These are phyloP conservation scores for Crepidotus variabilis DNA, from an alignment of 768 basidiomycete genomes.

Conservation along the genomic window DNA sequence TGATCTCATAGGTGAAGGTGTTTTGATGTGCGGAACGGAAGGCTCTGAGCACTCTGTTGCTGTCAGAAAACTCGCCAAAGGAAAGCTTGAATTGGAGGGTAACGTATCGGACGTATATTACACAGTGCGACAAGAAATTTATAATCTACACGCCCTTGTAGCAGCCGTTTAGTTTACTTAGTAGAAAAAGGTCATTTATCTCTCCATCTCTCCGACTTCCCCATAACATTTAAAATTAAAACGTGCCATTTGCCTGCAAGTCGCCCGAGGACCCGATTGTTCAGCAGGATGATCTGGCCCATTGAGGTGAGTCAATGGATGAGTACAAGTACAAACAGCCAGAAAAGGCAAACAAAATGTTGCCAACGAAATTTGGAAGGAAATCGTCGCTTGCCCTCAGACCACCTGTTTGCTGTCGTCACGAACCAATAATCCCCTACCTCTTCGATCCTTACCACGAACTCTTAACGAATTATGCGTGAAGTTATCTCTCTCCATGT, in stretches of 20 bases:
- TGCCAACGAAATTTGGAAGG: conserved; percentile 21
- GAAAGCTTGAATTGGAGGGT: conserved; percentile 87
- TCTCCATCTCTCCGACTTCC: conserved; percentile 1
- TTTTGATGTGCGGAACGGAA: conserved; percentile 78
- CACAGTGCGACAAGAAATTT: conserved; percentile 84
- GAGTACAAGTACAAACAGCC: conserved; percentile 21
- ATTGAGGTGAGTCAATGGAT: neutral
- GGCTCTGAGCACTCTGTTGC: conserved; percentile 69
- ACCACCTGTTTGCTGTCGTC: conserved; percentile 18
- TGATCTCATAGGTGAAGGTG: conserved; percentile 96
- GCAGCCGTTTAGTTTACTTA: conserved; percentile 41
- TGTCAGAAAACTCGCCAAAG: conserved; percentile 83
- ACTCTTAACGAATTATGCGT: conserved; percentile 52
- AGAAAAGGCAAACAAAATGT: conserved; percentile 22
- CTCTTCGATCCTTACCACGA: conserved; percentile 9
- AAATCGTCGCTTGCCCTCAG: conserved; percentile 28
- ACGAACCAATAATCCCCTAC: conserved; percentile 12
- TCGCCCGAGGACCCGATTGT: too few species aligned
- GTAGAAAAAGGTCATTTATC: conserved; percentile 4
- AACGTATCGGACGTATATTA: conserved; percentile 87
- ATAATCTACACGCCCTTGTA: conserved; percentile 86
- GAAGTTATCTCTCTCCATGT: conserved; percentile 97
- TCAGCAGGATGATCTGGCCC: conserved; percentile 1
- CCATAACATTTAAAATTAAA: neutral
- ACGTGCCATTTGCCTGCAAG: too few species aligned